Evolutionary conservation across 768 basidiomycete genomes (phyloP).

Genomic region (Cubamyces lactineus): DNA sequence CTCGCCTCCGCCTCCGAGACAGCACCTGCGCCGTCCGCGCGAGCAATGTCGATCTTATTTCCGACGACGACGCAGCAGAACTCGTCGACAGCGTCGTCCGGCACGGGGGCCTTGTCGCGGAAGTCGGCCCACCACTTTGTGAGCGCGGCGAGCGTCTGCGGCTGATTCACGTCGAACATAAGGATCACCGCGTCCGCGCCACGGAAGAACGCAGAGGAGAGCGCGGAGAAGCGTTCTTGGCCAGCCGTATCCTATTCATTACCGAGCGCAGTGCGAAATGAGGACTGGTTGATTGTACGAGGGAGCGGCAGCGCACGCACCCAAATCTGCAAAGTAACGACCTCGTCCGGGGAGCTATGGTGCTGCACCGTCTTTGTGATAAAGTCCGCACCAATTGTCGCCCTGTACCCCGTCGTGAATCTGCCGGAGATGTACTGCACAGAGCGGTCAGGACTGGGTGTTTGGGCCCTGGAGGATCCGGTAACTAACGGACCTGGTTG

Average conservation of each 20-base stretch:
- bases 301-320: conserved; percentile 36
- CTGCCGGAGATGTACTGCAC: conserved; percentile 74
- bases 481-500: conserved; percentile 55
- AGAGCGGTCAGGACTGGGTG: conserved; percentile 2
- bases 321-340: conserved; percentile 73
- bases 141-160: conserved; percentile 60
- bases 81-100: conserved; percentile 60
- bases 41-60: conserved; percentile 72
- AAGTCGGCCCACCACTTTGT: conserved; percentile 84
- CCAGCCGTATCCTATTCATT: conserved; percentile 74
- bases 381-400: conserved; percentile 91
- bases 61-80: conserved; percentile 75
- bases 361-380: conserved; percentile 75
- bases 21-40: conserved; percentile 16
- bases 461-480: neutral
- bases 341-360: conserved; percentile 54
- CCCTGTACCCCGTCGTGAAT: conserved; percentile 77
- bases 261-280: conserved; percentile 6
- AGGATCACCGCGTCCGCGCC: conserved; percentile 83
- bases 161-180: conserved; percentile 78
- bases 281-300: conserved; percentile 12
- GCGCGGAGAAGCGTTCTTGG: conserved; percentile 84
- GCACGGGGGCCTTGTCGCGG: conserved; percentile 62
- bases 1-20: conserved; percentile 49
- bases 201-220: conserved; percentile 83